Percentiles rank a stretch among this genome's conserved stretches.
These are phyloP conservation scores for Neoboletus magnificus DNA, from an alignment of 768 basidiomycete genomes.

Conservation along the genomic window DNA sequence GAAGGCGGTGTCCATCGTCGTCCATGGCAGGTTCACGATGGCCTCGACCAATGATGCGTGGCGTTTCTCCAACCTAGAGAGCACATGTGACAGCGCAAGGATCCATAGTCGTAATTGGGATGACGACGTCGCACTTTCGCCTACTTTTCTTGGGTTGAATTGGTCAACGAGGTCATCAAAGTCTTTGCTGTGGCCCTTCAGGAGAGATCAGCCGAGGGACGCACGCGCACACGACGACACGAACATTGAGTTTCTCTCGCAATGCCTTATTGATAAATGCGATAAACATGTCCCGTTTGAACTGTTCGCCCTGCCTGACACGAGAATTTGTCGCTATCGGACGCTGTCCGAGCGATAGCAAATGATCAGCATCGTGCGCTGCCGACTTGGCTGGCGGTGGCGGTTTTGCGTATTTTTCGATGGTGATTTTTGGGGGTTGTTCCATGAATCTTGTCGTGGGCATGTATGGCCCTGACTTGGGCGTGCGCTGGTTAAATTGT, in stretches of 20 bases:
- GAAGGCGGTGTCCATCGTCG: slow-evolving; percentile 79
- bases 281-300: slow-evolving; percentile 79
- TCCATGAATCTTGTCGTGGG: slow-evolving; percentile 48
- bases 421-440: slow-evolving; percentile 35
- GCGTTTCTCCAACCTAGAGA: slow-evolving; percentile 80
- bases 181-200: slow-evolving; percentile 65
- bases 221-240: slow-evolving; percentile 26
- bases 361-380: slow-evolving; percentile 4
- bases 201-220: slow-evolving; percentile 11
- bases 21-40: slow-evolving; percentile 87
- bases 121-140: slow-evolving; percentile 32
- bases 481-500: slow-evolving; percentile 71
- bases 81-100: slow-evolving; percentile 84
- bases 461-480: slow-evolving; percentile 60
- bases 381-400: slow-evolving; percentile 30
- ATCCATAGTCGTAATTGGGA: slow-evolving; percentile 77
- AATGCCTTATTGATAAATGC: slow-evolving; percentile 81
- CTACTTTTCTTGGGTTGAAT: slow-evolving; percentile 57
- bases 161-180: slow-evolving; percentile 90
- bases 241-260: slow-evolving; percentile 65
- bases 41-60: slow-evolving; percentile 84
- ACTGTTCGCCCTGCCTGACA: slow-evolving; percentile 72
- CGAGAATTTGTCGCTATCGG: slow-evolving; percentile 80
- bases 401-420: slow-evolving; percentile 45
- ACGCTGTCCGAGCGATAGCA: slow-evolving; percentile 32